Conservation (phyloP, 257 asterid genomes). For the Forsythia viridissima region DNA sequence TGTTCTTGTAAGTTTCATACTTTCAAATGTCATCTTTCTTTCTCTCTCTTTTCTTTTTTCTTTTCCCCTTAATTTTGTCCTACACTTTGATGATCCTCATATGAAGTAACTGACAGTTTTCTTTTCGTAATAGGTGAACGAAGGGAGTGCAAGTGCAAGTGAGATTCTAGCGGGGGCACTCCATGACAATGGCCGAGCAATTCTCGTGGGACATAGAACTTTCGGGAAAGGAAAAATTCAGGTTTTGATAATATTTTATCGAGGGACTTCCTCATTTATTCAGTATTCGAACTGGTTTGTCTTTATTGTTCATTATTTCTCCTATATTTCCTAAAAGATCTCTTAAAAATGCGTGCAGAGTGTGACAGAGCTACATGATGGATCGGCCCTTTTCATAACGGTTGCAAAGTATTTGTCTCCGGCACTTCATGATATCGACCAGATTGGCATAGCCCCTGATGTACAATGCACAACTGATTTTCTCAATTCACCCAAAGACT, state of each 20-base stretch:
- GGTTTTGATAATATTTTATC: constrained; percentile 39
- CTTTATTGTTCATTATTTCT: neutral
- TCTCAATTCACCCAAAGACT: constrained; percentile 52
- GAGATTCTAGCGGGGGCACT: constrained; percentile 98
- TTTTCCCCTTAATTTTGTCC: neutral
- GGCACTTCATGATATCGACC: constrained; percentile 89
- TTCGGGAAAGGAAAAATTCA: constrained; percentile 96
- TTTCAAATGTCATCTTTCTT: neutral
- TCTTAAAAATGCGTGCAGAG: constrained; percentile 49
- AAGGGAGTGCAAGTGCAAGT: constrained; percentile 96
- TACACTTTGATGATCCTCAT: neutral
- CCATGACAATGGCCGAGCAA: constrained; percentile 90
- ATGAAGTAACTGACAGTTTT: neutral
- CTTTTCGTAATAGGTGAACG: constrained; percentile 62
- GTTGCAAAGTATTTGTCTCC: constrained; percentile 93
- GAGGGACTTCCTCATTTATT: neutral
- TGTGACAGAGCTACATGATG: constrained; percentile 84
- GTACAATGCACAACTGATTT: constrained; percentile 71
- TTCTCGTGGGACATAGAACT: constrained; percentile 80
- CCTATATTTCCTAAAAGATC: neutral
- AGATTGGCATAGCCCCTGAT: constrained; percentile 87
- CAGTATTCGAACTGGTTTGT: neutral
- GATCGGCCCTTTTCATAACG: constrained; percentile 88
- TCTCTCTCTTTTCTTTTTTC: neutral
- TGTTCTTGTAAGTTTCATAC: constrained; percentile 58